Conservation (phyloP, 1,284 basidiomycete species). For the Coniophora puteana region DNA sequence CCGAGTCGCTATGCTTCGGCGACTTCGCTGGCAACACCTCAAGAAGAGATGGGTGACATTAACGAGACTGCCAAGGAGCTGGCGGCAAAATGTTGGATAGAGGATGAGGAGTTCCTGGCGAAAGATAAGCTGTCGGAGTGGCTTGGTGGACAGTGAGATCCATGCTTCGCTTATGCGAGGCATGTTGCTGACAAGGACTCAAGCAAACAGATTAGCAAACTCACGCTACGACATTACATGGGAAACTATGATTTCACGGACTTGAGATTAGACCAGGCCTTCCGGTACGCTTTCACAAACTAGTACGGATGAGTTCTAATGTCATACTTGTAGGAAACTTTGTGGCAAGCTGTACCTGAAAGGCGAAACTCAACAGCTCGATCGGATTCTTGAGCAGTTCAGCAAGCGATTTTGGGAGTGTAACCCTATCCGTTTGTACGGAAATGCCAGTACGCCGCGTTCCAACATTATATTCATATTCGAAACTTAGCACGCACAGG, state of each 20-base stretch:
- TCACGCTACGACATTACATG: slow-evolving; percentile 79
- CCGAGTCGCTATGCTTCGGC: slow-evolving; percentile 41
- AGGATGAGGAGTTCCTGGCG: slow-evolving; percentile 83
- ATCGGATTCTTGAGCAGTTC: slow-evolving; percentile 92
- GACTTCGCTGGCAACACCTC: slow-evolving; percentile 35
- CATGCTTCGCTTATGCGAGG: slow-evolving; percentile 1
- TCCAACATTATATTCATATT: slow-evolving; percentile 7
- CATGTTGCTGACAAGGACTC: slow-evolving; percentile 12
- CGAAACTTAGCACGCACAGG: slow-evolving; percentile 39
- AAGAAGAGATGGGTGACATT: slow-evolving; percentile 51
- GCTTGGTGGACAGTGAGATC: slow-evolving; percentile 83
- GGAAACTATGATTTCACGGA: slow-evolving; percentile 86
- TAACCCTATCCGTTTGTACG: slow-evolving; percentile 79
- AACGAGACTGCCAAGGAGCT: slow-evolving; percentile 70
- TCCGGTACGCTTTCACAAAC: slow-evolving; percentile 54
- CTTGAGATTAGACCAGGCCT: slow-evolving; percentile 84
- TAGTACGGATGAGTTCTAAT: slow-evolving; percentile 10
- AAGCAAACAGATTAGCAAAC: slow-evolving; percentile 69
- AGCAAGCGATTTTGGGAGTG: slow-evolving; percentile 88
- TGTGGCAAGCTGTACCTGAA: slow-evolving; percentile 92
- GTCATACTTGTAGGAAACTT: slow-evolving; percentile 52
- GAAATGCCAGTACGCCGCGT: slow-evolving; percentile 67
- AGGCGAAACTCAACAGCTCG: slow-evolving; percentile 97
- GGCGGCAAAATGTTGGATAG: slow-evolving; percentile 81
- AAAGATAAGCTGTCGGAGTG: slow-evolving; percentile 95